Conservation (phyloP, 352 stramenopile genomes). For the Globisporangium barbulae region DNA sequence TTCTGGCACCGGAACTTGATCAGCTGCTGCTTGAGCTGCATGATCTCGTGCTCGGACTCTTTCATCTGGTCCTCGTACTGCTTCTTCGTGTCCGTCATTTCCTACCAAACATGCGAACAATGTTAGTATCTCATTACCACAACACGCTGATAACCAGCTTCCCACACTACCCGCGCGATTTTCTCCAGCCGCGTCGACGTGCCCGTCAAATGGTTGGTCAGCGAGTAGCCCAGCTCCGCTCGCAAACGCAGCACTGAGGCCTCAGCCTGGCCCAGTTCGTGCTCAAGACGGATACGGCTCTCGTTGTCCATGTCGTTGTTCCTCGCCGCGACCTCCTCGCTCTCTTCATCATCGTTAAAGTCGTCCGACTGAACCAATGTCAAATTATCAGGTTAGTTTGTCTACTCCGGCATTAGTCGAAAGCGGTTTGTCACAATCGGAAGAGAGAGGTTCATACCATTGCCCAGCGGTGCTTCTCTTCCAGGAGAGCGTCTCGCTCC, state of each 20-base stretch:
- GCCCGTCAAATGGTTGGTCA: slow-evolving; percentile 71
- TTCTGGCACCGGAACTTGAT: slow-evolving; percentile 80
- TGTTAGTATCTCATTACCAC: not conserved
- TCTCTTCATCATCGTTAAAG: slow-evolving; percentile 41
- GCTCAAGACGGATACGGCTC: slow-evolving; percentile 48
- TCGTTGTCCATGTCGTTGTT: slow-evolving; percentile 46
- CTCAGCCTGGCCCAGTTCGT: slow-evolving; percentile 74
- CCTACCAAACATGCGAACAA: slow-evolving; percentile 18
- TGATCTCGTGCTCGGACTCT: slow-evolving; percentile 40
- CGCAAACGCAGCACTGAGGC: slow-evolving; percentile 64
- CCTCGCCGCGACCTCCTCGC: slow-evolving; percentile 15
- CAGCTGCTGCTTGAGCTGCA: slow-evolving; percentile 63
- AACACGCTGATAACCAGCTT: not conserved
- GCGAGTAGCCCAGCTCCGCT: slow-evolving; percentile 69
- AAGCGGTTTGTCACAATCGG: too few relatives aligned
- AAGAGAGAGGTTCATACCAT: slow-evolving; percentile 35
- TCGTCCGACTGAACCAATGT: slow-evolving; percentile 48
- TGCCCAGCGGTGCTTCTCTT: slow-evolving; percentile 85
- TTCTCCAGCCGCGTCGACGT: slow-evolving; percentile 74
- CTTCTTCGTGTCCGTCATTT: slow-evolving; percentile 68
- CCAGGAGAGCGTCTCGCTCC: slow-evolving; percentile 71
- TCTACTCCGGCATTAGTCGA: too few relatives aligned
- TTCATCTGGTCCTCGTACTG: slow-evolving; percentile 69
- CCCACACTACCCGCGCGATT: slow-evolving; percentile 39
- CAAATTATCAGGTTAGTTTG: not conserved